phyloP scores from a whole-genome alignment of 2,329 filamentous ascomycete species.

The Colletotrichum kahawae region DNA sequence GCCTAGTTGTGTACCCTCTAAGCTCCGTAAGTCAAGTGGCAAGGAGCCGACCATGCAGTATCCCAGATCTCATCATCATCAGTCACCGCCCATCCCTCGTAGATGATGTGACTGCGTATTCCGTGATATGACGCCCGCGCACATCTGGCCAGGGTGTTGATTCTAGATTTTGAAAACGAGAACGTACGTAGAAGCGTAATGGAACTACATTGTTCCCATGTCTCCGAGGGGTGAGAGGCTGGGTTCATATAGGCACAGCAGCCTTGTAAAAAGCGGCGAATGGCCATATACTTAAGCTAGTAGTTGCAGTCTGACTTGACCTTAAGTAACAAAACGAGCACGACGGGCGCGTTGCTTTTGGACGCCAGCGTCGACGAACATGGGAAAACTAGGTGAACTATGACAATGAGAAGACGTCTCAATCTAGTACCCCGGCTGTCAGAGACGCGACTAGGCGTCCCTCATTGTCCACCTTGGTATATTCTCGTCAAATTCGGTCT shows the following conservation, averaged over 20 bases:
- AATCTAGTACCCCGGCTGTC: neutral
- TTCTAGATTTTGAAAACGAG: fast-evolving
- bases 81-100: neutral
- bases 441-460: neutral
- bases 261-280: fast-evolving
- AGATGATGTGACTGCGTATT: neutral
- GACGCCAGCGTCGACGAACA: no score
- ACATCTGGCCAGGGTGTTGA: fast-evolving
- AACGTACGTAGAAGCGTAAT: neutral
- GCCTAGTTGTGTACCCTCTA: neutral
- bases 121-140: fast-evolving
- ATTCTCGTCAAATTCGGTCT: fast-evolving
- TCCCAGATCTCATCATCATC: neutral
- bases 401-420: neutral
- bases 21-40: fast-evolving
- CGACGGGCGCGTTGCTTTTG: no score
- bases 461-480: neutral
- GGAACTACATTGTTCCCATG: no score
- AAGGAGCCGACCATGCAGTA: neutral
- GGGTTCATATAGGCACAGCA: fast-evolving
- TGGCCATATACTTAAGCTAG: neutral
- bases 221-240: neutral
- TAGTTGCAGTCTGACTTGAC: no score
- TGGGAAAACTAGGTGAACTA: neutral
- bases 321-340: no score